Evolutionary conservation across 225 moss, liverwort and hornwort species (phyloP).

Genomic region (Sphagnum tenellum): DNA sequence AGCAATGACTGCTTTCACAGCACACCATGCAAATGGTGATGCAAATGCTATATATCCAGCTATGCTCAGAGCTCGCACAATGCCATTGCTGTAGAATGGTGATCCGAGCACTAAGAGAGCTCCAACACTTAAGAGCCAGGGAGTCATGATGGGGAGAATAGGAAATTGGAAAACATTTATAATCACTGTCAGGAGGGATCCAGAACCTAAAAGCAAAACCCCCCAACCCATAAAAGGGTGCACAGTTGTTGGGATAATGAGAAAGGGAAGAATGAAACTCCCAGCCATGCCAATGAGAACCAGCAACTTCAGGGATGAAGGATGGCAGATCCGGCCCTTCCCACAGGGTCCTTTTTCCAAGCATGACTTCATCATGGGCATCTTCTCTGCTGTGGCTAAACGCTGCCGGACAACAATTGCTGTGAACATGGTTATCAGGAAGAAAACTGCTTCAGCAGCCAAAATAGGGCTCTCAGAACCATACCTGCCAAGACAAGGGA

Average conservation of each 20-base stretch:
- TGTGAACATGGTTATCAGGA: conserved; percentile 23
- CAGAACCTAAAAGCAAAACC: conserved; percentile 47
- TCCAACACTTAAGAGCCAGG: conserved; percentile 50
- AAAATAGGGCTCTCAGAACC: conserved; percentile 29
- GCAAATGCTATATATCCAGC: conserved; percentile 31
- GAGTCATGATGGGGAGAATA: conserved; percentile 19
- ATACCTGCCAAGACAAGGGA: conserved; percentile 24
- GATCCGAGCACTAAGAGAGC: conserved; percentile 46
- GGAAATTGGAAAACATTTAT: conserved; percentile 45
- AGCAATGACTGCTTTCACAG: conserved; percentile 16
- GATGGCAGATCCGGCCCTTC: conserved; percentile 20
- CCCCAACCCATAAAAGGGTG: conserved; percentile 72
- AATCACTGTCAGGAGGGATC: conserved; percentile 26
- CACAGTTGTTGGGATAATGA: conserved; percentile 45
- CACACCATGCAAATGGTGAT: conserved; percentile 58
- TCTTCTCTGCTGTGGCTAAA: conserved; percentile 14
- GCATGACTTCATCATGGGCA: conserved; percentile 18
- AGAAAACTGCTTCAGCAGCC: conserved; percentile 36
- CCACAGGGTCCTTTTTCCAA: conserved; percentile 14
- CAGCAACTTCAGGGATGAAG: conserved; percentile 19
- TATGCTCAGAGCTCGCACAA: conserved; percentile 41
- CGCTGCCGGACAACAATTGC: conserved; percentile 25
- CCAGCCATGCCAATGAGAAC: conserved; percentile 11
- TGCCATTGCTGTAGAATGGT: conserved; percentile 45
- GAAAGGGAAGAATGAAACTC: conserved; percentile 47